These are phyloP conservation scores for Chamaecyparis obtusa DNA, from an alignment of 75 land plant genomes.

Conservation along the genomic window DNA sequence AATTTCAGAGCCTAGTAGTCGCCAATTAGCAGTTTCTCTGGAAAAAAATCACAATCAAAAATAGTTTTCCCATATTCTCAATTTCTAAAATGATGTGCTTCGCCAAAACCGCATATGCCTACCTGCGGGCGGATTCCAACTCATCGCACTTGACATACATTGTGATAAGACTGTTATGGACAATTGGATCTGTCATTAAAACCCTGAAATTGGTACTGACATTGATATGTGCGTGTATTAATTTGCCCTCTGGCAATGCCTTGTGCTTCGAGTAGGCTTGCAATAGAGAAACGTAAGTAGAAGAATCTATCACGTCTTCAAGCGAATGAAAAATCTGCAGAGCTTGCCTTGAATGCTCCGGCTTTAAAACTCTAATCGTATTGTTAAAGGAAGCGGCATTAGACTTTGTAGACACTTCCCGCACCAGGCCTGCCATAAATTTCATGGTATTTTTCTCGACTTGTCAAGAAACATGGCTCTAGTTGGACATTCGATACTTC, in stretches of 20 bases:
- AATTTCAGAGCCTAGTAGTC: not conserved
- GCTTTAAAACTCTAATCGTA: not conserved
- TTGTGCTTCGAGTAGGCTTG: not conserved
- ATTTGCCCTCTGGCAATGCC: constrained; percentile 3
- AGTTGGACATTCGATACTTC: too few species aligned
- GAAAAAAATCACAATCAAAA: too few species aligned
- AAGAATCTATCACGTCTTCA: not conserved
- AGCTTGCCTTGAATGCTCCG: too few species aligned
- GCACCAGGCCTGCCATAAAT: not conserved
- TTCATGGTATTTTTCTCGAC: not conserved
- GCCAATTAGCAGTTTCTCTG: not conserved
- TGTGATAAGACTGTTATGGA: not conserved
- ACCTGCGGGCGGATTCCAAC: not conserved
- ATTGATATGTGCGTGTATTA: constrained; percentile 3
- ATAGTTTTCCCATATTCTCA: too few species aligned
- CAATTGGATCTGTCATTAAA: not conserved
- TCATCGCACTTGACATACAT: not conserved
- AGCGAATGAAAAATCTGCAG: not conserved
- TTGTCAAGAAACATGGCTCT: not conserved
- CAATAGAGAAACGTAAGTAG: constrained; percentile 1
- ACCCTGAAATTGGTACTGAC: not conserved
- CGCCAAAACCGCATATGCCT: not conserved
- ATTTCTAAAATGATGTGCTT: too few species aligned
- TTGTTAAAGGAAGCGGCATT: not conserved
- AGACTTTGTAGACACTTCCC: not conserved